Evolutionary conservation across 2,329 filamentous ascomycete genomes (phyloP), one percentile per base, ranked within the genome.

Genomic region (Teratosphaeria nubilosa): DNA sequence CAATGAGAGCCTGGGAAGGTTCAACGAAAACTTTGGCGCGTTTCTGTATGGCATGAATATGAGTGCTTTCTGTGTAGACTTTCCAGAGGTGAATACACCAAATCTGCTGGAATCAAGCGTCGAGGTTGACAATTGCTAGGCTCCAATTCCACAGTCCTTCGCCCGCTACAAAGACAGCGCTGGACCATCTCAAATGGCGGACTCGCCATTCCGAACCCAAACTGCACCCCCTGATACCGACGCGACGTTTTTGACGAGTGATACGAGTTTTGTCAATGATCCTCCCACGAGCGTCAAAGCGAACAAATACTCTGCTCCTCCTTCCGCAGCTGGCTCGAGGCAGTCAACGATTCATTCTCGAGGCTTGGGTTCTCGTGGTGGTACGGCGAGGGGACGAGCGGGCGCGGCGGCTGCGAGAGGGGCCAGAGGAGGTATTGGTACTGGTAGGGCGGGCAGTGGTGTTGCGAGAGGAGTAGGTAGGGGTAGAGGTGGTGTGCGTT

Each of bases 21-120:
- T 99, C 74, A 92, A 87, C 73, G 94, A 99, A 79, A 95, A 88
- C 69, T 99, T 99, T 74, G 91, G 91, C 1, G 90, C 87, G 66
- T 97, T 99, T 68, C 76, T 99, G 52, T 99, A 97, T 68, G 94
- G 94, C 1, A 74, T 99, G 71, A 97, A 97, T 70, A 96, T 99
- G 91, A 97, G 96, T 73, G 94, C 94, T 1, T 99, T 97, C 72
- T 97, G 92, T 72, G 91, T 97, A 32, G 94, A 99, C 73, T 99
- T 96, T 64, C 89, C 91, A 0, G 94, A 99, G 83, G 91, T 91
- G 75, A 55, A 71, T 58, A 32, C 51, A 54, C 13, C 25, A 14
- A 13, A 20, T 48, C 10, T 10, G 7, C 22, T 9, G 20, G n/a
- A 10, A n/a, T 1, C 10, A n/a, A 16, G 51, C 30, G 24, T 20